Evolutionary conservation across 202 grass and related monocot genomes (phyloP).

Genomic region (Hordeum pubiflorum): DNA sequence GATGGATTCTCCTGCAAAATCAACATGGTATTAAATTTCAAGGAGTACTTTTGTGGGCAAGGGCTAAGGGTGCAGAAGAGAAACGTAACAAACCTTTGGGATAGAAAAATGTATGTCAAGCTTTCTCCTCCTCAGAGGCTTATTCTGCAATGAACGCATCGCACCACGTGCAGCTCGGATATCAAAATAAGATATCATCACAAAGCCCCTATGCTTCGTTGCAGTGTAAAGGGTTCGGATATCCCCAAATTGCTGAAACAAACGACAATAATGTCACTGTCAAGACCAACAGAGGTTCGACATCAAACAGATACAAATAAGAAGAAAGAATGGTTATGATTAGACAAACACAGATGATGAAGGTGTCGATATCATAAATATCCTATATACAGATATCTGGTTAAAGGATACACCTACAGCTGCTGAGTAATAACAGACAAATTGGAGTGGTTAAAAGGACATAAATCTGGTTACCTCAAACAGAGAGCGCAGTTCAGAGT

Average conservation of each 20-base stretch:
- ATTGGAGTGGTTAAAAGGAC: not conserved
- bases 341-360: not conserved
- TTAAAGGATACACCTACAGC: not conserved
- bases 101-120: constrained; percentile 99
- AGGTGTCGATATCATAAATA: constrained; percentile 5
- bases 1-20: constrained; percentile 80
- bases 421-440: not conserved
- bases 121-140: constrained; percentile 82
- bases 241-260: constrained; percentile 87
- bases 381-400: not conserved
- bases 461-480: constrained; percentile 74
- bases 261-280: constrained; percentile 15
- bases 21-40: constrained; percentile 18
- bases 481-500: constrained; percentile 63
- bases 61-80: not conserved
- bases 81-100: constrained; percentile 57
- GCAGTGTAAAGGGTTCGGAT: constrained; percentile 90
- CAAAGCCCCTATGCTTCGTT: constrained; percentile 93
- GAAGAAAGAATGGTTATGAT: not conserved
- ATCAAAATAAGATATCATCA: constrained; percentile 99
- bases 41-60: not conserved
- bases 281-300: not conserved
- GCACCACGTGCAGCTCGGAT: constrained; percentile 82
- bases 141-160: constrained; percentile 85
- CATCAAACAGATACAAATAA: not conserved